Evolutionary conservation across 192 early-diverging fungal genomes (phyloP), one percentile per base, ranked within the genome.

Genomic region (Backusella luteola): DNA sequence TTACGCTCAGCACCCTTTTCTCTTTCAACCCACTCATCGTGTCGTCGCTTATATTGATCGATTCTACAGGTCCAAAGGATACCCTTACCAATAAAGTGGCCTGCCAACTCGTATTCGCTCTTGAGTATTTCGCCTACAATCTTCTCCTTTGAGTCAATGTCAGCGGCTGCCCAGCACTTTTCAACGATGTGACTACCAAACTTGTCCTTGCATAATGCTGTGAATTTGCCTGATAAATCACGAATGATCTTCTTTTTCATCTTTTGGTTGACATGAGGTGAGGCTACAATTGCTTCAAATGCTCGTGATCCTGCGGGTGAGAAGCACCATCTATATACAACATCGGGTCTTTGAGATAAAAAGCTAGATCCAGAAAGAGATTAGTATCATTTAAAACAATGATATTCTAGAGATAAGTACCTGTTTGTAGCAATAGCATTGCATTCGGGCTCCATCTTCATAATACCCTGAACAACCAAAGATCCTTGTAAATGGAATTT

Each of bases 161-260:
- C 93, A 3, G 91, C 89, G 9, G 87, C 86, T 34, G 81, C 76
- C 92, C 92, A 96, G 74, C 88, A 90, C 67, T 91, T 90, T 70
- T 96, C 95, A 12, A 96, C 91, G 8, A 95, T 84, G 76, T 93
- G 92, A 66, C 89, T 90, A 46, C 92, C 94, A 80, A 89, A 96
- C 76, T 90, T 89, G 81, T 96, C 90, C 68, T 81, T 76, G 1
- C 91, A 89, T 46, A 96, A 78, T 35, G 79, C 78, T 59, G 84
- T 86, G 73, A 88, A 92, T 53, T 87, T 81, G n/a, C 86, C 86
- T 34, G 82, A 26, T 71, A 91, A 89, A 34, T 82, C 80, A 56
- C 86, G 83, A 15, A 94, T 69, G 12, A 95, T 80, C 80, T 90
- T 89, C 49, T 90, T 87, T 78, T 95, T 94, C 42, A 89, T 80